A percentile compares a stretch with the other conserved stretches of the same genome.
These are phyloP conservation scores for Quercus ilex DNA, from an alignment of 306 rosid species.

Conservation along the genomic window DNA sequence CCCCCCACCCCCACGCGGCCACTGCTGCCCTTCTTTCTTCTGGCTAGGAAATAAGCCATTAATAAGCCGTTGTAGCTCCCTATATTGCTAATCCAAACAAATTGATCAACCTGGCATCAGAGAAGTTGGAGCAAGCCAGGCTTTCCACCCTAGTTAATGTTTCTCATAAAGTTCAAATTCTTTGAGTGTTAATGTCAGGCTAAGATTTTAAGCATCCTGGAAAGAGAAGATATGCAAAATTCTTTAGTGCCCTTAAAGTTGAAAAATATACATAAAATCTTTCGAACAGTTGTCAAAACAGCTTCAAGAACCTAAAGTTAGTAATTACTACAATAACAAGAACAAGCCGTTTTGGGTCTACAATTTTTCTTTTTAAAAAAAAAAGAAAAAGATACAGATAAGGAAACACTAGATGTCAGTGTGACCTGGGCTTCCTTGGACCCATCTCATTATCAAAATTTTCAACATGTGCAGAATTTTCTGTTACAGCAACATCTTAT, in stretches of 20 bases:
- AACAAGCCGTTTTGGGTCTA: neutral
- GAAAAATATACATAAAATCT: neutral
- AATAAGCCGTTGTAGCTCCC: neutral
- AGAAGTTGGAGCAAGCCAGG: neutral
- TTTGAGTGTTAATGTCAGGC: neutral
- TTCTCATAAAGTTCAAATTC: neutral
- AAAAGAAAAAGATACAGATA: neutral
- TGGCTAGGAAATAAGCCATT: neutral
- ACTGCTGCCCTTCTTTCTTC: too few relatives aligned
- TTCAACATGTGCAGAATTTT: neutral
- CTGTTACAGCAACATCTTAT: too few relatives aligned
- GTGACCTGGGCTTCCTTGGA: neutral
- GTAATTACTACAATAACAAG: neutral
- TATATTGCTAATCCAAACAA: too few relatives aligned
- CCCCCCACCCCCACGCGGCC: too few relatives aligned
- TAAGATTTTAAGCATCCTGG: neutral
- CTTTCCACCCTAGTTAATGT: neutral
- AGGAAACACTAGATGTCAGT: neutral
- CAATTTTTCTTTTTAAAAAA: neutral
- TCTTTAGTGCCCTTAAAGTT: neutral
- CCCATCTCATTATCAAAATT: neutral
- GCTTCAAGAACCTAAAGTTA: neutral
- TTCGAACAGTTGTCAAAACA: neutral
- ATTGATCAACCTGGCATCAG: neutral
- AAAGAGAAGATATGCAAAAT: neutral